phyloP scores from a whole-genome alignment of 2,329 filamentous ascomycete genomes.

The Pseudogymnoascus pannorum region DNA sequence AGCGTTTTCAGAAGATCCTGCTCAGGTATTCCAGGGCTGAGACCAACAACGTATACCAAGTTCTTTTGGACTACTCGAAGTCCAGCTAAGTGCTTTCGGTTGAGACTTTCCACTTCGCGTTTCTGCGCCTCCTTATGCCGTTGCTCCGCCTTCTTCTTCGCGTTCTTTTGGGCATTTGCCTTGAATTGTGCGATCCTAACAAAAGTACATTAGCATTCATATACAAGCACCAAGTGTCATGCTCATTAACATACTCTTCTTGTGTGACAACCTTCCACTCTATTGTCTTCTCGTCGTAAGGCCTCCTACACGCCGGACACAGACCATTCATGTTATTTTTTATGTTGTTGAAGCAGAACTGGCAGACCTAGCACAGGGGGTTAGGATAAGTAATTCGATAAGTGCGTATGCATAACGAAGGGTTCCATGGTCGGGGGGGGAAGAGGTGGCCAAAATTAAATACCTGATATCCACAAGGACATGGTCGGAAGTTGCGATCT shows the following conservation, averaged over 20 bases:
- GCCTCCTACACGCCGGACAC: conserved; percentile 91
- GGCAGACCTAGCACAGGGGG: conserved; percentile 65
- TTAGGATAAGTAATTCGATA: neutral
- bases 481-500: conserved; percentile 93
- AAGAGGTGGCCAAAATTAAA: conserved; percentile 19
- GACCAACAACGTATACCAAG: conserved; percentile 91
- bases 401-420: neutral
- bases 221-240: neutral
- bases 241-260: conserved; percentile 67
- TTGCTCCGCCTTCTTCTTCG: conserved; percentile 80
- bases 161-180: conserved; percentile 76
- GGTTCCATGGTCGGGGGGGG: neutral
- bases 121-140: conserved; percentile 95
- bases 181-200: conserved; percentile 65
- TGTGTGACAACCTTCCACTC: conserved; percentile 91
- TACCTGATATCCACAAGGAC: conserved; percentile 97
- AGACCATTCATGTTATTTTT: conserved; percentile 96
- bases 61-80: conserved; percentile 98
- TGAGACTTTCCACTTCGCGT: conserved; percentile 90
- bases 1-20: conserved; percentile 87
- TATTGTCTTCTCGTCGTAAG: conserved; percentile 95
- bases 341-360: conserved; percentile 99
- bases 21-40: conserved; percentile 86
- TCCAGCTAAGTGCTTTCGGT: conserved; percentile 90
- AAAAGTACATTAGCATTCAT: conserved; percentile 17